phyloP scores from a whole-genome alignment of 2,329 filamentous ascomycete genomes.

The Alternaria sp. region DNA sequence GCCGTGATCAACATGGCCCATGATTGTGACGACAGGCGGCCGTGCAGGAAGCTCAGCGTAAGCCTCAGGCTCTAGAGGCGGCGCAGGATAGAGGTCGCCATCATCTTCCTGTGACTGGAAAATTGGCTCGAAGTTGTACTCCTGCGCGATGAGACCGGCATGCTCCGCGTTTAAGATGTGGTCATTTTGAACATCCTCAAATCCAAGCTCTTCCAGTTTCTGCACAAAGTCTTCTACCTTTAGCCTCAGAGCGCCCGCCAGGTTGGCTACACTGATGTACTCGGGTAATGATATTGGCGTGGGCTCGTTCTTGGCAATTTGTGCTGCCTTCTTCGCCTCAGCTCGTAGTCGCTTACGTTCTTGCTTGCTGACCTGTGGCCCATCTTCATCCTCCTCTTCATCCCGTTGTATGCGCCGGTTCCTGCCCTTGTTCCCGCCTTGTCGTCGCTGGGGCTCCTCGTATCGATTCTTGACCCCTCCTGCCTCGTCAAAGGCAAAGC shows the following conservation, averaged over 20 bases:
- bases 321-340: slow-evolving; percentile 47
- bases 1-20: slow-evolving; percentile 98
- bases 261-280: slow-evolving; percentile 85
- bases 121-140: slow-evolving; percentile 90
- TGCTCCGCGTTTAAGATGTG: slow-evolving; percentile 91
- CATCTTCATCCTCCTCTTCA: slow-evolving; percentile 38
- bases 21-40: slow-evolving; percentile 96
- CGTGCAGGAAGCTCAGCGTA: slow-evolving; percentile 71
- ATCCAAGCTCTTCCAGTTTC: slow-evolving; percentile 88
- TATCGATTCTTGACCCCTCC: slow-evolving; percentile 37
- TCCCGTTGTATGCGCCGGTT: slow-evolving; percentile 32
- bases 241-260: slow-evolving; percentile 78
- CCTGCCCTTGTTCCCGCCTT: slow-evolving; percentile 21
- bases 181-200: slow-evolving; percentile 82
- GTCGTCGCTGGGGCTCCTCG: slow-evolving; percentile 42
- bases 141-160: slow-evolving; percentile 86
- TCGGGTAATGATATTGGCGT: slow-evolving; percentile 78
- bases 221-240: slow-evolving; percentile 73
- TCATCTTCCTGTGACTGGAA: slow-evolving; percentile 69
- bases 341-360: slow-evolving; percentile 45
- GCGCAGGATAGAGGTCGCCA: slow-evolving; percentile 74
- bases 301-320: slow-evolving; percentile 38
- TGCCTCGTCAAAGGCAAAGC: slow-evolving; percentile 37
- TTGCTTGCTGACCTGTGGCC: slow-evolving; percentile 29
- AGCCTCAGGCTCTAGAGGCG: slow-evolving; percentile 64